Base-by-base conservation (phyloP, 768 basidiomycete genomes). In the Pulveroboletus sp. region DNA sequence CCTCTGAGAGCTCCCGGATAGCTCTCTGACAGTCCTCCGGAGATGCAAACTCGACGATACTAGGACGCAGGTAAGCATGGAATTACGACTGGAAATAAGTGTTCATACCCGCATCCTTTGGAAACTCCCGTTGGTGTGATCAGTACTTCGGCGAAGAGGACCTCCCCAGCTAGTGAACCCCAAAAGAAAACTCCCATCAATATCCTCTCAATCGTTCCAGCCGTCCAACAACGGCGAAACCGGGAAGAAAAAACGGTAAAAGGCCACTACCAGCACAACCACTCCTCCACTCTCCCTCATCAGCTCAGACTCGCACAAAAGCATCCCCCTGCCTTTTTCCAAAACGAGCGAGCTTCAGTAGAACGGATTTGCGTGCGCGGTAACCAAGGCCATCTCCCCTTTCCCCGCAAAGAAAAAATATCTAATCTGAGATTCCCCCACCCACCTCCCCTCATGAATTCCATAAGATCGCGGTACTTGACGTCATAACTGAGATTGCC, bases 371-470 rank as follows among this genome's bases (percentile, higher is more conserved):
- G 61, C 66, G 54, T 50, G 67, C 60, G 61, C 54, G 52, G 61
- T 62, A 61, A 56, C 62, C 67, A 57, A 46, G 31, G 53, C 54
- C 49, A 50, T 35, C 3, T 53, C 60, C 63, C 63, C 66, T 24
- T 50, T 65, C 62, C 57, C 69, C 56, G 63, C 70, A 63, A 73
- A 68, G 73, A 70, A 79, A 81, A 74, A 83, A 69, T 57, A 50
- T 69, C 69, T 70, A 71, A 74, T 64, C 74, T 78, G 73, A 76
- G 76, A 82, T 82, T 80, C 84, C 83, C 81, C 82, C 74, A 93
- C 94, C 87, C 90, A 96, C 94, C 93, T 93, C 91, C 90, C 86
- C 90, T 82, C 93, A 96, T 95, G 70, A 96, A 97, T 84, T 97
- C 93, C 82, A 94, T 93, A 72, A 99, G 79, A 77, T 98, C 96